phyloP scores from a whole-genome alignment of 495 filamentous ascomycete species.

The Penicillium alfredii region DNA sequence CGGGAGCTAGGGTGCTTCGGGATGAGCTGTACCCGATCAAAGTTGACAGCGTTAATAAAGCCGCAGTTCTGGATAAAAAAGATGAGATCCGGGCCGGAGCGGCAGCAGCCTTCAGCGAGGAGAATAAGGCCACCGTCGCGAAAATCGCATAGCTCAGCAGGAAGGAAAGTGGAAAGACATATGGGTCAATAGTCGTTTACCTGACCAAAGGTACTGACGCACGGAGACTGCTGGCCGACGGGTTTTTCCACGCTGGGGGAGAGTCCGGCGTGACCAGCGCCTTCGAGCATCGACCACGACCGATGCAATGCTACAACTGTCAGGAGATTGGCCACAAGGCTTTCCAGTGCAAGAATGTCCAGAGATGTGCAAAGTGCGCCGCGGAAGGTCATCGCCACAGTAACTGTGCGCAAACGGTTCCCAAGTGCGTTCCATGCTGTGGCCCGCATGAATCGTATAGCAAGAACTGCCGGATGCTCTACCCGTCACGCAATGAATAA shows the following conservation, averaged over 20 bases:
- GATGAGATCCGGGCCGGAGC: constrained; percentile 11
- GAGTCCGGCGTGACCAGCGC: constrained; percentile 24
- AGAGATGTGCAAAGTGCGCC: constrained; percentile 25
- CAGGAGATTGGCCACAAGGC: constrained; percentile 25
- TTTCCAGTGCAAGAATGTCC: constrained; percentile 20
- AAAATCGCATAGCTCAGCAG: constrained; percentile 30
- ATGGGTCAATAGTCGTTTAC: constrained; percentile 32
- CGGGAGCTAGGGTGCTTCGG: constrained; percentile 22
- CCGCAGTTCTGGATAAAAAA: constrained; percentile 22
- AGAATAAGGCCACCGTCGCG: constrained; percentile 17
- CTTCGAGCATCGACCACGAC: constrained; percentile 22
- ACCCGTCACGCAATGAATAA: constrained; percentile 23
- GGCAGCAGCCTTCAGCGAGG: constrained; percentile 12
- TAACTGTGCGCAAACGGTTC: constrained; percentile 13
- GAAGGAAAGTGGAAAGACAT: constrained; percentile 22
- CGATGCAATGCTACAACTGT: constrained; percentile 25
- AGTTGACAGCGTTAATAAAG: constrained; percentile 28
- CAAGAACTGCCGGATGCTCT: constrained; percentile 25
- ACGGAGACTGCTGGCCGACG: constrained; percentile 19
- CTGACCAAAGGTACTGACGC: constrained; percentile 24
- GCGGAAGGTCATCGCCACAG: constrained; percentile 21
- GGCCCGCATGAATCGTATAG: constrained; percentile 27
- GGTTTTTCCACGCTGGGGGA: constrained; percentile 22
- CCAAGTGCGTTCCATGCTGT: constrained; percentile 22
- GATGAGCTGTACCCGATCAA: constrained; percentile 30